Percentiles rank a stretch among this genome's conserved stretches.
These are phyloP conservation scores for Ganoderma lingzhi DNA, from an alignment of 1,284 basidiomycete species.

Conservation along the genomic window DNA sequence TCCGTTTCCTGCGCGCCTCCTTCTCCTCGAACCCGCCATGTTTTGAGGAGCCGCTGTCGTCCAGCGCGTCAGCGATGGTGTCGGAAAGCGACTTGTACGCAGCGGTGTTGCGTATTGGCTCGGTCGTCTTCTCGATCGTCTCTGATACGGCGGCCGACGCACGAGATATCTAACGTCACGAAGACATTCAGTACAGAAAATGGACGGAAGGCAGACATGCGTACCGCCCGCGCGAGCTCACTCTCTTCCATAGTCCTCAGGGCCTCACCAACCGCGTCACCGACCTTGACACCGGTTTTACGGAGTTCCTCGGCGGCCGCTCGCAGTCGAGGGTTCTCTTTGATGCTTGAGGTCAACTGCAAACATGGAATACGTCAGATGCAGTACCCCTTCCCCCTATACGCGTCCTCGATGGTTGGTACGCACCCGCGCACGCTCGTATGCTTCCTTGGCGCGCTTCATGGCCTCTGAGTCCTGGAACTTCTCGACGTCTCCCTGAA, in stretches of 20 bases:
- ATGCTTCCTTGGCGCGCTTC: slow-evolving; percentile 89
- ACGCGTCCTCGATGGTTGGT: slow-evolving; percentile 11
- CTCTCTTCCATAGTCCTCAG: slow-evolving; percentile 94
- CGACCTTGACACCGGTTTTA: slow-evolving; percentile 90
- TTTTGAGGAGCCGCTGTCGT: slow-evolving; percentile 91
- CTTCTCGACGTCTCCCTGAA: slow-evolving; percentile 98
- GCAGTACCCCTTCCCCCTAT: slow-evolving; percentile 6
- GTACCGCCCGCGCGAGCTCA: slow-evolving; percentile 86
- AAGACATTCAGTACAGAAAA: not conserved
- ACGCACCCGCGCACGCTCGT: slow-evolving; percentile 92
- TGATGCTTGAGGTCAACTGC: slow-evolving; percentile 91
- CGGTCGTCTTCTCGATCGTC: slow-evolving; percentile 85
- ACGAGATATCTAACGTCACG: slow-evolving; percentile 67
- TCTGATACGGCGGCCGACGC: slow-evolving; percentile 83
- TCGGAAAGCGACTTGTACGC: slow-evolving; percentile 95
- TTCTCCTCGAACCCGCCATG: slow-evolving; percentile 96
- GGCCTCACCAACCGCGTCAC: slow-evolving; percentile 92
- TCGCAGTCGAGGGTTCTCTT: slow-evolving; percentile 93
- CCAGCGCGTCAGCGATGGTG: slow-evolving; percentile 90
- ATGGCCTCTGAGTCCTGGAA: slow-evolving; percentile 97
- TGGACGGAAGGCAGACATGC: slow-evolving; percentile 36
- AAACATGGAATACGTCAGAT: slow-evolving; percentile 13
- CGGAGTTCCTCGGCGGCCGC: slow-evolving; percentile 92
- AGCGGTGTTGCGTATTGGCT: slow-evolving; percentile 93
- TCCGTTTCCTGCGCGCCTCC: slow-evolving; percentile 81